Conservation (phyloP, 345 rosid genomes). For the Erysimum cheiranthoides region DNA sequence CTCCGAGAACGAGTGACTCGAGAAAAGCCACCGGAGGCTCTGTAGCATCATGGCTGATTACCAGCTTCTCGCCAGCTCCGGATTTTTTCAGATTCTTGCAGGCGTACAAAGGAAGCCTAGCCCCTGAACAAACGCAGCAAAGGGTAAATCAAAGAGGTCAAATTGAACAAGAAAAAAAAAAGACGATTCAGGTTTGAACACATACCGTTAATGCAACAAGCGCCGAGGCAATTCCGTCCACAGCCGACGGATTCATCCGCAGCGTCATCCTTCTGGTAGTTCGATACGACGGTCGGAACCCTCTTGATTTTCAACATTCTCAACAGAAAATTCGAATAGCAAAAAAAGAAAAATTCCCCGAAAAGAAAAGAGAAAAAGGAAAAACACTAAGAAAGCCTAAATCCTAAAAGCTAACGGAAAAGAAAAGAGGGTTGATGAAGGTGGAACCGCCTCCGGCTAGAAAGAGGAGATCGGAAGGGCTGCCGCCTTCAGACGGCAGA, state of each 20-base stretch:
- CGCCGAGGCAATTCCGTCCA: conserved; percentile 86
- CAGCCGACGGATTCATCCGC: conserved; percentile 72
- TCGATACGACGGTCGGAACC: conserved; percentile 96
- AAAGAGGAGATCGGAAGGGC: conserved; percentile 99
- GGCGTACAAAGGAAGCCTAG: conserved; percentile 83
- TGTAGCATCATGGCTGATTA: conserved; percentile 34
- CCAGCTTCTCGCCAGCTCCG: conserved; percentile 35
- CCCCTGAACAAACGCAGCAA: conserved; percentile 52
- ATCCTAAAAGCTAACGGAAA: conserved; percentile 35
- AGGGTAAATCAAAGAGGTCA: conserved; percentile 10
- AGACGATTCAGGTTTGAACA: conserved; percentile 7
- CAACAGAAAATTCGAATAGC: conserved; percentile 14
- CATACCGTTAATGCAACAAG: conserved; percentile 86
- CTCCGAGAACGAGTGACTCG: conserved; percentile 85
- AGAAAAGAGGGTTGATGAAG: conserved; percentile 1
- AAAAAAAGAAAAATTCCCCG: neutral
- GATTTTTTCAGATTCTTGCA: conserved; percentile 60
- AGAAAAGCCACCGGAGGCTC: conserved; percentile 81
- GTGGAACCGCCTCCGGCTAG: conserved; percentile 95
- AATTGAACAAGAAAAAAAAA: neutral
- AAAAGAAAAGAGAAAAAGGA: neutral
- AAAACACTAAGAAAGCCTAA: neutral
- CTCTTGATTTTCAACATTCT: conserved; percentile 64
- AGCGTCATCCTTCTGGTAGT: conserved; percentile 86
- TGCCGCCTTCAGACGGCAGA: conserved; percentile 99